Evolutionary conservation across 306 rosid species (phyloP).

Genomic region (Prunus dulcis): DNA sequence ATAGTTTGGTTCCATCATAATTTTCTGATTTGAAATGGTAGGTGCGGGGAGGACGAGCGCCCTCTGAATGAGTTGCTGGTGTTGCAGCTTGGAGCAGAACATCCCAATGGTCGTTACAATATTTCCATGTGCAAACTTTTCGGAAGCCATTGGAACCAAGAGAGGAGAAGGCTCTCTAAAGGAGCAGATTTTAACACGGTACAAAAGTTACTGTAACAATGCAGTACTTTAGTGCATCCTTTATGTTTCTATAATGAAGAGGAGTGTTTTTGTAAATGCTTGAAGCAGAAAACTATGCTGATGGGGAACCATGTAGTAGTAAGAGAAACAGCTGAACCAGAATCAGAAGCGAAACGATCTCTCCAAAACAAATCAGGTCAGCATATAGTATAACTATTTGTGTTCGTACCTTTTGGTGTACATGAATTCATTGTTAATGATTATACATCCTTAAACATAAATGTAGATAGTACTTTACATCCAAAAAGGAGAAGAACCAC

Average conservation of each 20-base stretch:
- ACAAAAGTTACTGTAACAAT: slow-evolving; percentile 9
- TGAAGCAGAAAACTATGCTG: slow-evolving; percentile 46
- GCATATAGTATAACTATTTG: not conserved
- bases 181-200: slow-evolving; percentile 48
- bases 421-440: slow-evolving; percentile 3
- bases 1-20: not conserved
- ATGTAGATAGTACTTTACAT: slow-evolving; percentile 51
- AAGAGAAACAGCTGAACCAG: slow-evolving; percentile 39
- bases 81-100: slow-evolving; percentile 80
- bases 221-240: not conserved
- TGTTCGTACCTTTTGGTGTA: not conserved
- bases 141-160: slow-evolving; percentile 69
- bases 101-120: slow-evolving; percentile 55
- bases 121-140: slow-evolving; percentile 70
- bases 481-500: slow-evolving; percentile 78
- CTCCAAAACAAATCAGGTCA: slow-evolving; percentile 51
- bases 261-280: slow-evolving; percentile 21
- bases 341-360: slow-evolving; percentile 37
- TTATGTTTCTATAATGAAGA: not conserved
- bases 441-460: not conserved
- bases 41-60: slow-evolving; percentile 96
- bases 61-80: slow-evolving; percentile 82
- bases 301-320: slow-evolving; percentile 42
- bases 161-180: slow-evolving; percentile 35
- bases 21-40: slow-evolving; percentile 26